Conservation (phyloP, 441 rosid genomes). For the Corymbia citriodora region DNA sequence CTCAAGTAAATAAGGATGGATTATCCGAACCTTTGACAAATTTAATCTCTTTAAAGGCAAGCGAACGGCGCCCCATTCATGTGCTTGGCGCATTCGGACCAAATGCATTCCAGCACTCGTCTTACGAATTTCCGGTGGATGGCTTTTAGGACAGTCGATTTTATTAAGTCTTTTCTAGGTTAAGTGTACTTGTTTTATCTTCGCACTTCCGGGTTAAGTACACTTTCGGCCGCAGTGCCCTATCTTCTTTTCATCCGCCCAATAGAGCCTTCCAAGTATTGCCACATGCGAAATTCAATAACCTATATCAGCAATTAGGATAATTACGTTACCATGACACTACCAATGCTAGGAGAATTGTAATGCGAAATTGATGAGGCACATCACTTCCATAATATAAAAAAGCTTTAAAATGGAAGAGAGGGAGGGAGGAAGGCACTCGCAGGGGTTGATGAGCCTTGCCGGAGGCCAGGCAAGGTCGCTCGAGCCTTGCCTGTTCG, state of each 20-base stretch:
- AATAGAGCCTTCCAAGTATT: not conserved
- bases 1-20: not conserved
- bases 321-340: not conserved
- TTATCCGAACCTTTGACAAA: not conserved
- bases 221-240: not conserved
- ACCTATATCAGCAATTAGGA: not conserved
- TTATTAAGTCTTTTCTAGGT: not conserved
- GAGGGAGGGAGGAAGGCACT: not conserved
- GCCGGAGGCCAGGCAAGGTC: not conserved
- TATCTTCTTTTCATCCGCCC: not conserved
- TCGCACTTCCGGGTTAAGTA: not conserved
- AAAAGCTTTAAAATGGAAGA: not conserved
- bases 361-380: not conserved
- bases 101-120: not conserved
- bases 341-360: not conserved
- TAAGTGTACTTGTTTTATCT: not conserved
- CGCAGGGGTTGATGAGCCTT: not conserved
- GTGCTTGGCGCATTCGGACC: not conserved
- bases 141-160: not conserved
- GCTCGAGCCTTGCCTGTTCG: not conserved
- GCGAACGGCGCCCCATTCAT: not conserved
- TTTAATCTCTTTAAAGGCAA: fast-evolving
- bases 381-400: fast-evolving
- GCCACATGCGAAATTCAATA: not conserved
- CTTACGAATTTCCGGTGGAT: not conserved